Evolutionary conservation across 495 filamentous ascomycete species (phyloP).

Genomic region (Penicillium herquei): DNA sequence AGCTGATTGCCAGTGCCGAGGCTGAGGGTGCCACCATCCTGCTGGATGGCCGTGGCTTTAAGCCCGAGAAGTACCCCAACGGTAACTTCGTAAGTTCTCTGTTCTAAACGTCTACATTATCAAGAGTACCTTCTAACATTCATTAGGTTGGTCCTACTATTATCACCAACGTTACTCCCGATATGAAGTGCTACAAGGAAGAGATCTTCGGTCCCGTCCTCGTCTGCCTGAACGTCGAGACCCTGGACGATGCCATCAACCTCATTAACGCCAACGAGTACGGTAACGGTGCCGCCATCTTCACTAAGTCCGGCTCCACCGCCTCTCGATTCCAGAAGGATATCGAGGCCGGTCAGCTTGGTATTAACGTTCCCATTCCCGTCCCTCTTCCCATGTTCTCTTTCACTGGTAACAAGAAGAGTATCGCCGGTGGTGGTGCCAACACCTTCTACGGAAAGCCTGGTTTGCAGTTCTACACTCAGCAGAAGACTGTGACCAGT

Average conservation of each 20-base stretch:
- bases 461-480: constrained; percentile 91
- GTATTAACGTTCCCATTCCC: constrained; percentile 69
- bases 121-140: not conserved
- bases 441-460: constrained; percentile 95
- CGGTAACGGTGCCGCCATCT: constrained; percentile 69
- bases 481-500: constrained; percentile 95
- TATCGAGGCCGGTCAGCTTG: constrained; percentile 56
- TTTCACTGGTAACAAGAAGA: constrained; percentile 98
- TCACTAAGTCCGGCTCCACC: constrained; percentile 62
- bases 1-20: constrained; percentile 83
- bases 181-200: constrained; percentile 93
- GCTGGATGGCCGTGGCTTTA: constrained; percentile 87
- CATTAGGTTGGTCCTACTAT: constrained; percentile 78
- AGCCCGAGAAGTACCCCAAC: constrained; percentile 89
- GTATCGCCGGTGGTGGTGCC: constrained; percentile 87
- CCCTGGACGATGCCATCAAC: constrained; percentile 73
- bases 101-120: not conserved
- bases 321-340: constrained; percentile 65
- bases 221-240: constrained; percentile 61
- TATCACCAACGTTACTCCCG: constrained; percentile 85
- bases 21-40: constrained; percentile 92
- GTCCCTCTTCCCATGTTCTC: constrained; percentile 95
- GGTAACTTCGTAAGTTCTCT: constrained; percentile 77
- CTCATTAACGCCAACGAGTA: constrained; percentile 69
- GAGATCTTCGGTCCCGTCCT: constrained; percentile 96